phyloP scores from a whole-genome alignment of 2,329 filamentous ascomycete genomes.

The Aspergillaceae sp. region DNA sequence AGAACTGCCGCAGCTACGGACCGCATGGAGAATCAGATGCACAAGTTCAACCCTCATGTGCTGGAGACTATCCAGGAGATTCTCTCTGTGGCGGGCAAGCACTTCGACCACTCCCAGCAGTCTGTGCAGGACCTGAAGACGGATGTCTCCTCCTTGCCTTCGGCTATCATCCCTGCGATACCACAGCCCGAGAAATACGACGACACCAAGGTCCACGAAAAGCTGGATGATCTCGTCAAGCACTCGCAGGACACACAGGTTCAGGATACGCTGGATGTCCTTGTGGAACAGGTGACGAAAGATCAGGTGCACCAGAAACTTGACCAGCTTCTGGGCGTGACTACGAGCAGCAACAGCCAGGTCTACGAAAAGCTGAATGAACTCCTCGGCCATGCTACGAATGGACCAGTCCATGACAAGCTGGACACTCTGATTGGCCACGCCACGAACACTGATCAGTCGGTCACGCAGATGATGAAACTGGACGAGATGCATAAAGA shows the following conservation, averaged over 20 bases:
- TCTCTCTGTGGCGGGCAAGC: constrained; percentile 70
- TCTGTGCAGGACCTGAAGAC: constrained; percentile 54
- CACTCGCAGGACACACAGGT: constrained; percentile 43
- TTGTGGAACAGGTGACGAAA: constrained; percentile 43
- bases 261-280: constrained; percentile 49
- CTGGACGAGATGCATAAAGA: constrained; percentile 84
- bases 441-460: constrained; percentile 54
- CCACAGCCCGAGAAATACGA: constrained; percentile 57
- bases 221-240: constrained; percentile 43
- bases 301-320: constrained; percentile 52
- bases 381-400: constrained; percentile 32
- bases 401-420: constrained; percentile 25
- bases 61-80: constrained; percentile 79
- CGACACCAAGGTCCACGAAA: constrained; percentile 48
- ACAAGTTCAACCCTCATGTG: constrained; percentile 80
- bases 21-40: constrained; percentile 66
- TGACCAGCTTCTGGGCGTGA: constrained; percentile 34
- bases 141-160: constrained; percentile 42
- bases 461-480: constrained; percentile 66
- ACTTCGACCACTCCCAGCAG: constrained; percentile 78
- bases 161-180: constrained; percentile 49
- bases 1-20: constrained; percentile 66
- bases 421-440: constrained; percentile 42
- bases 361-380: constrained; percentile 52
- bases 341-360: constrained; percentile 24